Evolutionary conservation across 768 basidiomycete genomes (phyloP).

Genomic region (Neoboletus brunneissimus): DNA sequence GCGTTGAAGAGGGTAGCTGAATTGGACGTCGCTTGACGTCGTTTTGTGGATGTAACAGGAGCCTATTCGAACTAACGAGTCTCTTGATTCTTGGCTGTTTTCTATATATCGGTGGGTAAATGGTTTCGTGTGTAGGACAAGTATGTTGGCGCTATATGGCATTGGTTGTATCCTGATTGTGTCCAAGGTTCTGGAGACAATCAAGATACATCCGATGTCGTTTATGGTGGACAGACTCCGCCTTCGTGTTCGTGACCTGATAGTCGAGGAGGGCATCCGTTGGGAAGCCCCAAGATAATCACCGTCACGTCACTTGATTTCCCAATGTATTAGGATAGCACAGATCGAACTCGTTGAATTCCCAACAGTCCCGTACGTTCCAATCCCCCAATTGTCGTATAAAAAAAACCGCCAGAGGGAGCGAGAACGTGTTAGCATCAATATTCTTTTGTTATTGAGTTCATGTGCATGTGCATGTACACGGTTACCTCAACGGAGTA

Average conservation of each 20-base stretch:
- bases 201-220: too few relatives aligned
- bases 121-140: background rate
- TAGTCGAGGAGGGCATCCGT: background rate
- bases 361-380: background rate
- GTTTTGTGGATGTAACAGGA: background rate
- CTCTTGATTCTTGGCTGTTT: too few relatives aligned
- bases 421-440: too few relatives aligned
- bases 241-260: background rate
- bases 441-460: too few relatives aligned
- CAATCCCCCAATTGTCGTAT: background rate
- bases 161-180: too few relatives aligned
- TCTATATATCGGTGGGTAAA: background rate
- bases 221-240: background rate
- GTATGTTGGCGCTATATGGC: background rate
- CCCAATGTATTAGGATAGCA: background rate
- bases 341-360: background rate
- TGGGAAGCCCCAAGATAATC: background rate
- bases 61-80: background rate
- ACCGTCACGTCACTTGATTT: background rate
- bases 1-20: constrained; percentile 15
- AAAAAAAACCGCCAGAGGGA: background rate
- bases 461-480: too few relatives aligned
- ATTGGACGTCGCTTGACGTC: background rate
- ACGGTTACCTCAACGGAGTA: too few relatives aligned
- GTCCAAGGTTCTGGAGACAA: too few relatives aligned